phyloP scores from a whole-genome alignment of 176 grass and related monocot species.

The Carex littledalei region DNA sequence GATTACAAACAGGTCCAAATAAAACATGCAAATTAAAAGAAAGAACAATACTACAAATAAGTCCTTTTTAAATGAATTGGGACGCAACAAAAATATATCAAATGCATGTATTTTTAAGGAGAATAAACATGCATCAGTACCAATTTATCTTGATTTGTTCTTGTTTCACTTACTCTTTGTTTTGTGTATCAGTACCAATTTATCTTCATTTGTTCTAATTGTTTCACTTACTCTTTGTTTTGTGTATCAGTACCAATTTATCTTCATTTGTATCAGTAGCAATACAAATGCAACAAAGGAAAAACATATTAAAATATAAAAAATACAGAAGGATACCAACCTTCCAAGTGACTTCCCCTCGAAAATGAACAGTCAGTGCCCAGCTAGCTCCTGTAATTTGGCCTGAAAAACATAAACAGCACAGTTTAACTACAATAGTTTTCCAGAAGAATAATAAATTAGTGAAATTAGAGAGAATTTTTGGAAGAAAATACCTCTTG shows the following conservation, averaged over 20 bases:
- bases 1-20: too few species aligned
- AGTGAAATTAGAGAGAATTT: neutral
- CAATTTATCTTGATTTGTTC: too few species aligned
- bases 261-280: neutral
- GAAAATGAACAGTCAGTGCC: conserved; percentile 88
- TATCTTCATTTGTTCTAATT: too few species aligned
- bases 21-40: too few species aligned
- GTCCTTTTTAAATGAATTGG: too few species aligned
- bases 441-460: neutral
- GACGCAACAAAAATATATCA: neutral
- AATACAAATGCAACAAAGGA: neutral
- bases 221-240: too few species aligned
- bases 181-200: too few species aligned
- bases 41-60: too few species aligned
- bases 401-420: conserved; percentile 48
- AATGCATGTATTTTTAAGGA: neutral
- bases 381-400: conserved; percentile 91
- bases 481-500: conserved; percentile 60
- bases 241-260: neutral
- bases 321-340: conserved; percentile 26
- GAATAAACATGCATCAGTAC: neutral
- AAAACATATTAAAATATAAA: neutral
- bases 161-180: too few species aligned
- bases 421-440: conserved; percentile 8
- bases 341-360: conserved; percentile 96